These are phyloP conservation scores for Aspergillus sclerotioniger DNA, from an alignment of 495 filamentous ascomycete species.

Conservation along the genomic window DNA sequence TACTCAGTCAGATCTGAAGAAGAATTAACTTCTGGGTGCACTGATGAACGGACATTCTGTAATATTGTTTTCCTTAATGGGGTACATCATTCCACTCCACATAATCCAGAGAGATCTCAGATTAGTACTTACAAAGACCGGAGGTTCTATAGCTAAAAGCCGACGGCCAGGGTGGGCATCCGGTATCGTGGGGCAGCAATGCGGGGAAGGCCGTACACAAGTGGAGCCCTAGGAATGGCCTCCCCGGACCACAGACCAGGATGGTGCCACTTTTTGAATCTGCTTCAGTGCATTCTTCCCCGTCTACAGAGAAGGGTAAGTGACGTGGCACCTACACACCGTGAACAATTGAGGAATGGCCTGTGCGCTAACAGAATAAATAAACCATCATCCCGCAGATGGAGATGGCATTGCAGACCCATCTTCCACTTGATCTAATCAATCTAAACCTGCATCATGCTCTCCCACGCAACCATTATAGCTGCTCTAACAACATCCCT, in stretches of 20 bases:
- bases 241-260: background rate
- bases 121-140: no score
- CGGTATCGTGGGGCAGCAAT: background rate
- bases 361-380: background rate
- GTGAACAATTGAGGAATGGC: background rate
- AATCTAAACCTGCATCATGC: background rate
- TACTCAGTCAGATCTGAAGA: no score
- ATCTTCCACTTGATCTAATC: no score
- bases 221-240: background rate
- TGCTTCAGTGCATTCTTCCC: background rate
- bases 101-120: no score
- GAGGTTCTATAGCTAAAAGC: no score
- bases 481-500: background rate
- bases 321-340: background rate
- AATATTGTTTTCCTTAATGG: no score
- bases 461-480: background rate
- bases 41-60: no score
- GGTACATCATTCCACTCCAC: no score
- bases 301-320: background rate
- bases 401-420: background rate
- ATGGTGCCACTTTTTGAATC: background rate
- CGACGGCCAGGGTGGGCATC: no score
- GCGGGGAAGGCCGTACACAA: background rate
- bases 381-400: background rate
- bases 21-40: no score